Base-by-base conservation (phyloP, 805 yeast genomes). In the Nakazawaea pomicola region DNA sequence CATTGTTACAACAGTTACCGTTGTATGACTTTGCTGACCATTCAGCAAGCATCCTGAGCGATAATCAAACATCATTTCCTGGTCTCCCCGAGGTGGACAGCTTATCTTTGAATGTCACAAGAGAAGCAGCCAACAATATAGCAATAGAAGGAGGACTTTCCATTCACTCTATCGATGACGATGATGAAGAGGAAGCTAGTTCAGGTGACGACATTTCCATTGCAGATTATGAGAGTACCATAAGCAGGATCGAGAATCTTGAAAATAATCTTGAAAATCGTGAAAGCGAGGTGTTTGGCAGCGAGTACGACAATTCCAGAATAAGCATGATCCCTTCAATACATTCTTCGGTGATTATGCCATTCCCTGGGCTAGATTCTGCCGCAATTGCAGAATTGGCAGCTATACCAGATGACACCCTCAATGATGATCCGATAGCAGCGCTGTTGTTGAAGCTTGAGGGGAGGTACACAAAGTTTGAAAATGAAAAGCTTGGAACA, bases 341-440 rank as follows among this genome's bases (percentile, higher is more conserved):
- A 6, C 37, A 43, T 41, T 36, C 58, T 44, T 61, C 67, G 9
- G 51, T 56, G 25, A 47, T 62, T 20, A 51, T 65, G 42, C 64
- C 72, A 16, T 68, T 64, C 44, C 72, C 72, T 14, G 79, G 78
- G 11, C 64, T 72, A 38, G 65, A 74, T 23, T 61, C 68, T n/a
- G 74, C 71, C 4, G 82, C 79, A 2, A 78, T 84, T 34, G 83
- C 83, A 31, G 87, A 81, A 52, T 69, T 89, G 36, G 95, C 95
- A 1, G 83, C 84, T 5, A 78, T 90, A 38, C 91, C 96, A 0
- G 96, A 91, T 57, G 89, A 83, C 35, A 70, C 80, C 0, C 64
- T 74, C 31, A 75, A 70, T 21, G 76, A 72, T 14, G 85, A 87
- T 58, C 96, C 95, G 0, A 66, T 89, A 11, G 72, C 70, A 38